These are phyloP conservation scores for Withania somnifera DNA, from an alignment of 305 asterid species.

Conservation along the genomic window DNA sequence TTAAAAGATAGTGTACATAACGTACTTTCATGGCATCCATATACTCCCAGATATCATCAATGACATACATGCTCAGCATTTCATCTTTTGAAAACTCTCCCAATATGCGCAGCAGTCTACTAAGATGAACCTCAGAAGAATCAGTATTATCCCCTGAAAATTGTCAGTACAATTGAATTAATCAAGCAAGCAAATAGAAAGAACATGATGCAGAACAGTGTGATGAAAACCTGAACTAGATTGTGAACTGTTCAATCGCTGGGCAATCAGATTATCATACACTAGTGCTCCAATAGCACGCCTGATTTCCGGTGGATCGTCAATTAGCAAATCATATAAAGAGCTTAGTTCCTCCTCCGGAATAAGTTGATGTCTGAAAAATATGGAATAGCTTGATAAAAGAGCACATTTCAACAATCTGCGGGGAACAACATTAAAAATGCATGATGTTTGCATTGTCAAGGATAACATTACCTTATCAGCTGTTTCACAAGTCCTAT, in stretches of 20 bases:
- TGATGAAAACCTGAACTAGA: conserved; percentile 55
- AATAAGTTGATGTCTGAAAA: conserved; percentile 85
- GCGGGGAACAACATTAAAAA: conserved; percentile 11
- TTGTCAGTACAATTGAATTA: background rate
- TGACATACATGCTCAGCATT: conserved; percentile 78
- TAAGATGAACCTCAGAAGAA: conserved; percentile 68
- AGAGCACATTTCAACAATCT: conserved; percentile 10
- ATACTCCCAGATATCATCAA: conserved; percentile 98
- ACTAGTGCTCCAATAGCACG: conserved; percentile 91
- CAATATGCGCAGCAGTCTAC: conserved; percentile 80
- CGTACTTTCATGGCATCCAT: conserved; percentile 97
- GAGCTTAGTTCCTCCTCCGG: conserved; percentile 96
- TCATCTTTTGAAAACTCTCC: conserved; percentile 87
- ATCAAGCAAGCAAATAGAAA: background rate
- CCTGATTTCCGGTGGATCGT: conserved; percentile 91
- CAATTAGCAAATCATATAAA: conserved; percentile 83
- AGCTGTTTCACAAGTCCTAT: conserved; percentile 95
- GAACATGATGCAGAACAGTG: background rate
- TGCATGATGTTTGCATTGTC: background rate
- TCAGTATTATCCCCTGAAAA: conserved; percentile 54
- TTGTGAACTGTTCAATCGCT: conserved; percentile 69
- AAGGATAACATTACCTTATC: conserved; percentile 42
- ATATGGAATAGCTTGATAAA: conserved; percentile 13
- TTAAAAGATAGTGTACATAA: conserved; percentile 5
- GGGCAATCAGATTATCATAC: conserved; percentile 94